Percentiles rank a stretch among this genome's conserved stretches.
These are phyloP conservation scores for Lanmaoa rubissima DNA, from an alignment of 768 basidiomycete species.

Conservation along the genomic window DNA sequence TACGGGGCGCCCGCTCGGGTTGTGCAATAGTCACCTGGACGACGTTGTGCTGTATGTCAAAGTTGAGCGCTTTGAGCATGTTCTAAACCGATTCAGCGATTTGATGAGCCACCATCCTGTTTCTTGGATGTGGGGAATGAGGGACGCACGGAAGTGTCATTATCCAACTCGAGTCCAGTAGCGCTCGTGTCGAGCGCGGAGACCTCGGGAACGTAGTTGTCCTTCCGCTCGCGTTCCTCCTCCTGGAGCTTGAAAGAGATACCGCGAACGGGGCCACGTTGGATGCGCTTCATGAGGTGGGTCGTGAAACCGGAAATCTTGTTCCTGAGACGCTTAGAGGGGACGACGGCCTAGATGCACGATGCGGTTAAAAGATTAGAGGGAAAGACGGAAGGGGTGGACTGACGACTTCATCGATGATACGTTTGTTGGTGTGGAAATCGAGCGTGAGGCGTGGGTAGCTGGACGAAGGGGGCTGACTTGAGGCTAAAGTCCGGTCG, in stretches of 20 bases:
- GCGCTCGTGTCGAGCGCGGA: conserved; percentile 86
- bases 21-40: conserved; percentile 59
- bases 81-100: conserved; percentile 45
- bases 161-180: conserved; percentile 82
- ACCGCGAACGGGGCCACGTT: conserved; percentile 95
- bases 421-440: conserved; percentile 99
- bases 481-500: background rate
- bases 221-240: conserved; percentile 98
- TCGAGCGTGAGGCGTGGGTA: conserved; percentile 99
- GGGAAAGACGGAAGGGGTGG: too few relatives aligned
- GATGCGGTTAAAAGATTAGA: too few relatives aligned
- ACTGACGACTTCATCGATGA: conserved; percentile 93
- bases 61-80: conserved; percentile 89
- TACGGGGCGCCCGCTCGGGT: conserved; percentile 68
- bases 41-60: conserved; percentile 83
- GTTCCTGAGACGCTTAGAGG: conserved; percentile 98
- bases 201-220: conserved; percentile 98
- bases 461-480: conserved; percentile 40
- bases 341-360: conserved; percentile 72
- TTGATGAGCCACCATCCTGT: background rate
- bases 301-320: conserved; percentile 99
- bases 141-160: conserved; percentile 82
- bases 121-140: background rate
- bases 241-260: conserved; percentile 99
- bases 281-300: conserved; percentile 99